These are phyloP conservation scores for Exsudoporus frostii DNA, from an alignment of 768 basidiomycete species.

Conservation along the genomic window DNA sequence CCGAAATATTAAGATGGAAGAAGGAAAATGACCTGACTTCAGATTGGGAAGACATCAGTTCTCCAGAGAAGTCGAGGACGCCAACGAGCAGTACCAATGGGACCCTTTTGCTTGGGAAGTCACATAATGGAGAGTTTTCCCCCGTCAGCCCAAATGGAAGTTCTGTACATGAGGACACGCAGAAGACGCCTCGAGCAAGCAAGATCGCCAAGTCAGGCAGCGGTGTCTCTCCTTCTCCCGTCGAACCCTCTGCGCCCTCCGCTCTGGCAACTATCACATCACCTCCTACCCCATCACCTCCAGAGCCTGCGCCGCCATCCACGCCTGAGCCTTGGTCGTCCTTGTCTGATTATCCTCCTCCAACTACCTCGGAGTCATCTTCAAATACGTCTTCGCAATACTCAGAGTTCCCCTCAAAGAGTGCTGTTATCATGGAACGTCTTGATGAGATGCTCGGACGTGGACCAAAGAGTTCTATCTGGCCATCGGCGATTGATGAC, in stretches of 20 bases:
- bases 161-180: constrained; percentile 26
- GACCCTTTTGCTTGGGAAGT: constrained; percentile 27
- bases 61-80: constrained; percentile 42
- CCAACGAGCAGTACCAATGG: constrained; percentile 47
- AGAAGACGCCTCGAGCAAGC: constrained; percentile 35
- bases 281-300: constrained; percentile 44
- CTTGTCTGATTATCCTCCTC: constrained; percentile 64
- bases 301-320: constrained; percentile 57
- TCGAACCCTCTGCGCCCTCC: constrained; percentile 17
- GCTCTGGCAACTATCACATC: constrained; percentile 31
- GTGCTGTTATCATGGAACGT: constrained; percentile 58
- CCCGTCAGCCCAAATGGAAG: constrained; percentile 29
- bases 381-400: constrained; percentile 71
- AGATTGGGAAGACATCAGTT: constrained; percentile 66
- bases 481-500: constrained; percentile 70
- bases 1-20: constrained; percentile 56
- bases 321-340: constrained; percentile 81
- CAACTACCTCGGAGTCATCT: constrained; percentile 71
- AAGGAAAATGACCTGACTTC: constrained; percentile 54
- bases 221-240: constrained; percentile 16
- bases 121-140: constrained; percentile 28
- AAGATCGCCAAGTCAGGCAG: constrained; percentile 32
- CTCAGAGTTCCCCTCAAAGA: constrained; percentile 47
- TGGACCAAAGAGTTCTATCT: constrained; percentile 54
- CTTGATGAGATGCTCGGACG: constrained; percentile 69